Evolutionary conservation across 2,329 filamentous ascomycete genomes (phyloP).

Genomic region (Aspergillus chevalieri): DNA sequence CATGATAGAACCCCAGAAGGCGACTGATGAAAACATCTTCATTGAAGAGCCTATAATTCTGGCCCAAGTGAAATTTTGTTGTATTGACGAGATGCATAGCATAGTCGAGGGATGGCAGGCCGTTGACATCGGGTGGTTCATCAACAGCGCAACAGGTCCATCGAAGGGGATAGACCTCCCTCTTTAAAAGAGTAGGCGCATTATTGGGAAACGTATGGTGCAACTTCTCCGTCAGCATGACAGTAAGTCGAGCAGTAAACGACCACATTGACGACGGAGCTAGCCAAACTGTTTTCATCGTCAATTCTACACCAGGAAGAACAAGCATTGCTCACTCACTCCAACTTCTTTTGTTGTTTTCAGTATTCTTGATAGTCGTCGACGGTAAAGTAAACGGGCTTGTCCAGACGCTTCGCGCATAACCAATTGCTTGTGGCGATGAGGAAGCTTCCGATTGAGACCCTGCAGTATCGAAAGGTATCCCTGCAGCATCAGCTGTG

Average conservation of each 20-base stretch:
- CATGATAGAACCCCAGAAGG: conserved; percentile 22
- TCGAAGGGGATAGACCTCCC: conserved; percentile 23
- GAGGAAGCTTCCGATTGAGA: not conserved
- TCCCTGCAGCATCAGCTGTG: conserved; percentile 15
- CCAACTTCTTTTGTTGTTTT: conserved; percentile 23
- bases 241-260: conserved; percentile 16
- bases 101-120: conserved; percentile 27
- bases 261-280: conserved; percentile 19
- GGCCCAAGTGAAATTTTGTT: conserved; percentile 36
- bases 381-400: conserved; percentile 15
- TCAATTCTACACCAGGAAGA: not conserved
- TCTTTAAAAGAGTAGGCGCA: conserved; percentile 17
- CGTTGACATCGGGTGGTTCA: conserved; percentile 24
- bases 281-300: conserved; percentile 11
- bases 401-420: conserved; percentile 13
- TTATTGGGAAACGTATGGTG: conserved; percentile 23
- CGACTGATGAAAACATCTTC: conserved; percentile 23
- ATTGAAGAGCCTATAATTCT: conserved; percentile 32
- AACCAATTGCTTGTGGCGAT: not conserved
- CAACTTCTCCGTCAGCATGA: conserved; percentile 17
- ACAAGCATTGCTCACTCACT: conserved; percentile 26
- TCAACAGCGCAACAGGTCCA: conserved; percentile 9
- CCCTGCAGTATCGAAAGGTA: not conserved
- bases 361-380: conserved; percentile 10
- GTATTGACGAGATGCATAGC: conserved; percentile 19